Evolutionary conservation across 1,139 yeast species (phyloP).

Genomic region (Sporopachydermia cereana): DNA sequence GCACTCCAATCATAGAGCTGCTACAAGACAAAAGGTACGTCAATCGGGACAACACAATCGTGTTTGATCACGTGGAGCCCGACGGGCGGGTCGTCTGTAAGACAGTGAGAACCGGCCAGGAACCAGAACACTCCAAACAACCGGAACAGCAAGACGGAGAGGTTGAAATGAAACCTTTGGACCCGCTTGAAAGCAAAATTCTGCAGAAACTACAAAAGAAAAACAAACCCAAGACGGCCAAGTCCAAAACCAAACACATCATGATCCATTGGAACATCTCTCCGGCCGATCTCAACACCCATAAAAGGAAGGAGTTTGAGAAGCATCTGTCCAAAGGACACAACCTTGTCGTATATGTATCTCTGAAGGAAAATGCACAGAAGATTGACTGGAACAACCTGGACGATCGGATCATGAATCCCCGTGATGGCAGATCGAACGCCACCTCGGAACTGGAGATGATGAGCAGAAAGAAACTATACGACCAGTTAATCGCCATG

Average conservation of each 20-base stretch:
- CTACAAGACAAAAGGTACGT: neutral
- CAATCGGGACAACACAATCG: neutral
- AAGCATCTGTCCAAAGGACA: conserved; percentile 2
- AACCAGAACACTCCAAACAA: neutral
- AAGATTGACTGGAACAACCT: conserved; percentile 1
- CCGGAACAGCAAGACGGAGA: neutral
- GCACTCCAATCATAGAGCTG: neutral
- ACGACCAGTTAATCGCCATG: neutral
- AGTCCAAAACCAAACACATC: neutral
- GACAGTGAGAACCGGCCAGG: neutral
- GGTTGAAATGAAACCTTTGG: neutral
- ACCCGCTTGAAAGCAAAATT: neutral
- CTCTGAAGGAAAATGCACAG: neutral
- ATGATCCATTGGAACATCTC: conserved; percentile 5
- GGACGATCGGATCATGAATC: neutral
- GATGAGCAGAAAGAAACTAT: neutral
- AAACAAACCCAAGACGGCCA: neutral
- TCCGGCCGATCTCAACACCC: neutral
- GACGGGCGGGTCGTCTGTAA: neutral
- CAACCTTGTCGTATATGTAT: neutral
- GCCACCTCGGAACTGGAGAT: neutral
- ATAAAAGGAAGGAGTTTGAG: conserved; percentile 2
- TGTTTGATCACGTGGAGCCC: neutral
- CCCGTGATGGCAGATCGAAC: neutral
- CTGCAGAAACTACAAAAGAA: neutral